Evolutionary conservation across 192 early-diverging fungal species (phyloP).

Genomic region (Phlyctochytrium bullatum): DNA sequence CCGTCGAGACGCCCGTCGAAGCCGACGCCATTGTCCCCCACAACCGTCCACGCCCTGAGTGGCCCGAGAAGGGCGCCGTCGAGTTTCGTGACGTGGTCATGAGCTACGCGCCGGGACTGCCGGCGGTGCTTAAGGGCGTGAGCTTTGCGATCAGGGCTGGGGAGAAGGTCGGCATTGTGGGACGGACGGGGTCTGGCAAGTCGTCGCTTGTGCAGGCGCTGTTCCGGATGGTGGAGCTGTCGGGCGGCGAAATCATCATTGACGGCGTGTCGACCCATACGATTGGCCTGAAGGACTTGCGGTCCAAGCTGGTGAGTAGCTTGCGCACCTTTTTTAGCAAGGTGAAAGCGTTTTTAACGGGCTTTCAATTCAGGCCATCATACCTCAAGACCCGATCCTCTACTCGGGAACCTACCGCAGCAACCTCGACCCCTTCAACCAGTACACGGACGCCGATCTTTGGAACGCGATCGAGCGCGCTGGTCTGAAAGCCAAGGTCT

Average conservation of each 20-base stretch:
- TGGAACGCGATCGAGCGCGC: slow-evolving; percentile 68
- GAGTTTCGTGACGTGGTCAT: slow-evolving; percentile 40
- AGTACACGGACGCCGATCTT: slow-evolving; percentile 62
- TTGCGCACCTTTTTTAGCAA: no score
- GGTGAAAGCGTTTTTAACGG: no score
- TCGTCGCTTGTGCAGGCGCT: slow-evolving; percentile 35
- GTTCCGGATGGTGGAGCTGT: slow-evolving; percentile 36
- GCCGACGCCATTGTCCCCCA: slow-evolving; percentile 19
- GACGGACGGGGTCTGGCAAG: slow-evolving; percentile 40
- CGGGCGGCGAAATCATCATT: slow-evolving; percentile 15
- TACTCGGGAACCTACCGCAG: slow-evolving; percentile 47
- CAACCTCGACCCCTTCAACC: slow-evolving; percentile 73
- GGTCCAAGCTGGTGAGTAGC: slow-evolving; percentile 64
- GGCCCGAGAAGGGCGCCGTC: slow-evolving; percentile 51
- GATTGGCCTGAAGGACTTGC: slow-evolving; percentile 66
- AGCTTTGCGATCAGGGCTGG: slow-evolving; percentile 30
- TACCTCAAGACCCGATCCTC: slow-evolving; percentile 86
- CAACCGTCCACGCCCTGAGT: slow-evolving; percentile 27
- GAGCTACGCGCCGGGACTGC: slow-evolving; percentile 48
- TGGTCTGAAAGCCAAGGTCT: slow-evolving; percentile 63
- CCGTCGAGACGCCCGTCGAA: slow-evolving; percentile 40
- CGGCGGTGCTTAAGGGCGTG: slow-evolving; percentile 42
- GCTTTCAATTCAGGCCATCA: no score
- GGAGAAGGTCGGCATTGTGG: slow-evolving; percentile 54
- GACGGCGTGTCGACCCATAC: slow-evolving; percentile 56